Evolutionary conservation across 1,284 basidiomycete species (phyloP), one percentile per base, ranked within the genome.

Genomic region (Boletus sp.): DNA sequence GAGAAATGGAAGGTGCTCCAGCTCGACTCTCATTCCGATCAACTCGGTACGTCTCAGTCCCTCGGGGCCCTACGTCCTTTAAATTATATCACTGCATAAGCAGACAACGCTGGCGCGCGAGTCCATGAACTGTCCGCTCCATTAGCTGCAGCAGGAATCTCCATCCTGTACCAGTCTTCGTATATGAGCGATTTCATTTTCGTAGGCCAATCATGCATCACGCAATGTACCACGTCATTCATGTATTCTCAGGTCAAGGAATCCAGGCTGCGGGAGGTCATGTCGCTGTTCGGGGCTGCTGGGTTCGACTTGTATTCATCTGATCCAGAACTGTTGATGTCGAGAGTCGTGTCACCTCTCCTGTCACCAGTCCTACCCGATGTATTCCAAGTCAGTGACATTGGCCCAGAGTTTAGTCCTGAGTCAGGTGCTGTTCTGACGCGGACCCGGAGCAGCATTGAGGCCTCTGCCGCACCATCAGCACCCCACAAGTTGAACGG

Each of bases 101-200:
- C 54, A 86, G 85, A 84, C 59, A 80, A 76, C 52, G 81, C 84
- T 5, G 83, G 84, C 20, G 80, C 82, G n/a, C 74, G 85, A 37
- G 81, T 91, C 1, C 80, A 85, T 50, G 84, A 89, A 62, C 73
- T 92, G 25, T 90, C 88, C 23, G 83, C 84, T 7, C 85, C 84
- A 20, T 72, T 92, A 10, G 87, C 88, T 5, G 78, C 77, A 20
- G 88, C 85, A 29, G 88, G 87, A 8, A 89, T 92, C 36, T 86
- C 86, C 23, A 91, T 91, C 48, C 71, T 91, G 5, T 92, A 91
- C 63, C 89, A 90, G 64, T 90, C 88, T 5, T 88, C 85, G 9
- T 89, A 91, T 64, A 83, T 84, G 76, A 84, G 86, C 58, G 88
- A 92, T 67, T 91, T 88, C 65, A 82, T 92, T 43, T 79, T 92